Base-by-base conservation (phyloP, 306 rosid genomes). In the Leucaena leucocephala region DNA sequence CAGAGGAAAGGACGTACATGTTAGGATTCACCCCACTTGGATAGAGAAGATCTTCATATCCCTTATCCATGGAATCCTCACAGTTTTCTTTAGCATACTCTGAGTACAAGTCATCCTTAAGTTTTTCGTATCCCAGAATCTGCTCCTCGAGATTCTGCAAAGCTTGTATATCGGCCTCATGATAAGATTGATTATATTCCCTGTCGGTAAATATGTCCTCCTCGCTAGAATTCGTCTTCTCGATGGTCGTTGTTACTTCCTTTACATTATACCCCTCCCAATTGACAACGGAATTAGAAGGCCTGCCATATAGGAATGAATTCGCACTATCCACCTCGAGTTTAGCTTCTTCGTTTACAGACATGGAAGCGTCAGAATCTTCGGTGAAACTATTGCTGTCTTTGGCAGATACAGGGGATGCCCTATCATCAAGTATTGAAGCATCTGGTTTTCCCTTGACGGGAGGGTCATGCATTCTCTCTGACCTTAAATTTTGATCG, bases 1-100 rank as follows among this genome's bases (percentile, higher is more conserved):
- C 93, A 0, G 97, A 92, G 27, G 97, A 92, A 78, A 91, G 94
- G 36, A 88, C 78, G 36, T 70, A 83, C 44, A 42, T 65, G 62
- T 87, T 79, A 7, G 90, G 82, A 79, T 88, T 87, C 84, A 81
- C 74, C 12, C 86, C 85, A 9, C 68, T 85, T 43, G 93, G 74
- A 43, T 10, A 54, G 73, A 83, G 81, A 83, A 84, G 50, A 55
- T 85, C 97, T 87, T 87, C 85, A 9, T 83, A 83, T 77, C 89
- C 96, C 84, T 79, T 81, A 8, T 91, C 89, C 36, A 83, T 55
- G 68, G 74, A 45, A 27, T 84, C 75, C 74, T 85, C 91, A 40
- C 63, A 54, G 83, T 72, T 21, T 54, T 74, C 82, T 43, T 88
- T 77, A 58, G 78, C 86, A 57, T 82, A 43, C 49, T 84, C 85